phyloP scores from a whole-genome alignment of 140 eudicot species.

The Ambrosia hybrid region DNA sequence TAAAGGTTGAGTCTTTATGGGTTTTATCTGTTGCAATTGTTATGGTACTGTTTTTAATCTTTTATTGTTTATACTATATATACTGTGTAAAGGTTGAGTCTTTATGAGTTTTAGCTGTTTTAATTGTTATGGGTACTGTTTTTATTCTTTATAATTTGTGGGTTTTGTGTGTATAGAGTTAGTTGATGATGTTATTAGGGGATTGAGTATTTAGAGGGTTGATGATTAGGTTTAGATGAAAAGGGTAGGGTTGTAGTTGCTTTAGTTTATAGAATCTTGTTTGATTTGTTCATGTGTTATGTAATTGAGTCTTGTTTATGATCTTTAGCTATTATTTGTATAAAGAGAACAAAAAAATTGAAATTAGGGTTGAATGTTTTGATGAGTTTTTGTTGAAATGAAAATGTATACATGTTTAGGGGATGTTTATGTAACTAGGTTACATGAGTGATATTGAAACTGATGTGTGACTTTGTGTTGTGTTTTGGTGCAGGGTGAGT shows the following conservation, averaged over 20 bases:
- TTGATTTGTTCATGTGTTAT: not conserved
- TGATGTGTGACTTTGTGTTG: conserved; percentile 5
- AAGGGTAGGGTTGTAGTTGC: conserved; percentile 12
- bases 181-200: conserved; percentile 11
- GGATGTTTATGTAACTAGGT: not conserved
- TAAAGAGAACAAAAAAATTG: not conserved
- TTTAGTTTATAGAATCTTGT: not conserved
- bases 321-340: conserved; percentile 8
- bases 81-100: not conserved
- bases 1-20: conserved; percentile 10
- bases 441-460: not conserved
- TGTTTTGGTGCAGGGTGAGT: conserved; percentile 16
- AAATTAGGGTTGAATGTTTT: not conserved
- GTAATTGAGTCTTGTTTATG: not conserved
- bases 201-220: conserved; percentile 14
- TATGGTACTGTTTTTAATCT: conserved; percentile 10
- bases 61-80: not conserved
- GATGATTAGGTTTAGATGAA: too few species aligned
- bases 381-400: not conserved
- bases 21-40: conserved; percentile 24
- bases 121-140: conserved; percentile 15
- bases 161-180: conserved; percentile 18
- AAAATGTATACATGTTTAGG: not conserved
- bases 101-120: conserved; percentile 27
- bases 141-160: conserved; percentile 29